Evolutionary conservation across 2,329 filamentous ascomycete genomes (phyloP), one percentile per base, ranked within the genome.

Genomic region (Neopestalotiopsis clavispora): DNA sequence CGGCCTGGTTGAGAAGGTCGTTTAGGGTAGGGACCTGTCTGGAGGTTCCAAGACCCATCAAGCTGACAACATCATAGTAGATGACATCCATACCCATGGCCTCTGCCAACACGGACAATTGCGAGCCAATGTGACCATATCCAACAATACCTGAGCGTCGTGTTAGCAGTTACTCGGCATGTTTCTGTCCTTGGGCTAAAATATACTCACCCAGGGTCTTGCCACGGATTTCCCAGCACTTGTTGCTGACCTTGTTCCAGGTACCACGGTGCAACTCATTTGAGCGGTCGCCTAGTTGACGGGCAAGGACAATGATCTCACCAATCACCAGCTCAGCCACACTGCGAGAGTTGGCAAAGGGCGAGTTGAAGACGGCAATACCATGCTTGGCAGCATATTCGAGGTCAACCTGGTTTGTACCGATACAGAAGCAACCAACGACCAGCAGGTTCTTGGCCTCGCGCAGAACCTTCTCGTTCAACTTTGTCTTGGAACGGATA

Each of bases 291-390:
- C 94, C 92, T 42, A 99, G 87, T 82, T 99, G 96, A 69, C 96
- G 92, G 28, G 96, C 96, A 67, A 99, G 90, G 52, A 87, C 85
- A 77, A 99, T 98, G 78, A 99, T 95, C 82, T 98, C 95, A 67
- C 87, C 92, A 79, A 99, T 98, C 75, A 98, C 94, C 68, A 98
- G 86, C 85, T 99, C 96, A 68, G 96, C 96, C 65, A 99, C 96
- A 79, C 94, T 97, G 80, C 96, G 92, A 9, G 95, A 98, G 84
- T 99, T 99, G 83, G 93, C 95, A 83, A 99, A 99, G 1, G 96
- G 96, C 60, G 96, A 98, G 84, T 99, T 99, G 90, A 99, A 99
- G 72, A 99, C 96, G 45, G 95, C 94, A 79, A 98, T 97, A 73
- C 96, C 94, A 78, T 93, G 90, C 74, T 88, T 87, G 62, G 94